Evolutionary conservation across 2,329 filamentous ascomycete species (phyloP).

Genomic region (Colletotrichum eleusines): DNA sequence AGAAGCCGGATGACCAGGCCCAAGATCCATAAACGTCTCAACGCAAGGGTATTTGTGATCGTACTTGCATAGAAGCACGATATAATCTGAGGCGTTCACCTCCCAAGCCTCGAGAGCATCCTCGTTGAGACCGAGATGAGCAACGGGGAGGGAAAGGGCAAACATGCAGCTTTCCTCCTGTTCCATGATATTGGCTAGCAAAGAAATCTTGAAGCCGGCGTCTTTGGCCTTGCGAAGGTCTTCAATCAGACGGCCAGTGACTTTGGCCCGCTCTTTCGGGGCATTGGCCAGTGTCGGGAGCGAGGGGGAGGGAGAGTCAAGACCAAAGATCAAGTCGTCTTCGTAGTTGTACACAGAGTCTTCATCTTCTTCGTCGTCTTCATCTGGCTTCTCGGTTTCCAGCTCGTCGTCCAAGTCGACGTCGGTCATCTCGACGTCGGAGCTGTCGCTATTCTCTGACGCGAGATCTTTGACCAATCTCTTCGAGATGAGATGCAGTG

Average conservation of each 20-base stretch:
- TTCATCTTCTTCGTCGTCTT: constrained; percentile 48
- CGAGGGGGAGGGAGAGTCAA: constrained; percentile 46
- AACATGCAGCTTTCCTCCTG: constrained; percentile 61
- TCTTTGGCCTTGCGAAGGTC: constrained; percentile 73
- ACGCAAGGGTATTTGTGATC: constrained; percentile 70
- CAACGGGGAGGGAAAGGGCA: constrained; percentile 76
- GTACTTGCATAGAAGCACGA: constrained; percentile 79
- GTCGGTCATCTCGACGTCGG: constrained; percentile 44
- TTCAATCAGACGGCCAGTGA: constrained; percentile 51
- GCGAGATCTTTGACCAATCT: constrained; percentile 46
- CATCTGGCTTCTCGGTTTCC: constrained; percentile 48
- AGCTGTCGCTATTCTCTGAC: constrained; percentile 52
- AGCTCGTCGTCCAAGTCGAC: constrained; percentile 42
- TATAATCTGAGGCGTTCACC: constrained; percentile 73
- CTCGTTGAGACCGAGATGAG: constrained; percentile 78
- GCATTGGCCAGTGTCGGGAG: constrained; percentile 46
- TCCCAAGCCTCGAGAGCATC: constrained; percentile 85
- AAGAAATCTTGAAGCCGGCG: constrained; percentile 78
- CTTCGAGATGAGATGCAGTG: constrained; percentile 43
- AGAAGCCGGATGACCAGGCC: constrained; percentile 49
- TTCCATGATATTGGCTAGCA: constrained; percentile 62
- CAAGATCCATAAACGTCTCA: constrained; percentile 63
- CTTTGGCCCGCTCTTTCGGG: constrained; percentile 44
- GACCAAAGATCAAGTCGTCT: constrained; percentile 50
- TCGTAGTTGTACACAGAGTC: constrained; percentile 48